These are phyloP conservation scores for Picea mariana DNA, from an alignment of 83 land plant species.

Conservation along the genomic window DNA sequence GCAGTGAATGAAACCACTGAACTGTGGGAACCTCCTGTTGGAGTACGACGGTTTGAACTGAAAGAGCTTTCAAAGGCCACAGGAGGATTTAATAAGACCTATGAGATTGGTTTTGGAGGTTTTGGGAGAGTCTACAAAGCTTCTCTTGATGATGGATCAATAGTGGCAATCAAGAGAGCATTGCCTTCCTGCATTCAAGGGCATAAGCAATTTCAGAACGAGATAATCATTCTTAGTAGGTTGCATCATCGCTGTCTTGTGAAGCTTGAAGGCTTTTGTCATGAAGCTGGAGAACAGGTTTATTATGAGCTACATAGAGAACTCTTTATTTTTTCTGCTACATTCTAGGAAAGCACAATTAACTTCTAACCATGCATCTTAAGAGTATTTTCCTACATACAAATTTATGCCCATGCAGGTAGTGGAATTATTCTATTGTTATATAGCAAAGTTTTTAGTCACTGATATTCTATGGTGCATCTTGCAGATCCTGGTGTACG, in stretches of 20 bases:
- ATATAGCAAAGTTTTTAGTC: not conserved
- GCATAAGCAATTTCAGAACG: conserved; percentile 13
- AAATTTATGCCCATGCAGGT: not conserved
- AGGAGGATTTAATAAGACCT: conserved; percentile 16
- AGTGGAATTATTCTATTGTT: not conserved
- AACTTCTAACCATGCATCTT: not conserved
- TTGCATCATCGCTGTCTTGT: conserved; percentile 23
- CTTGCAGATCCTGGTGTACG: conserved; percentile 18
- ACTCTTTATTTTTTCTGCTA: not conserved
- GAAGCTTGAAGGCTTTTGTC: conserved; percentile 18
- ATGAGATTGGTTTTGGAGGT: conserved; percentile 19
- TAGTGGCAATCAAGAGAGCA: conserved; percentile 18
- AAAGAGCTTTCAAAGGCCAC: conserved; percentile 18
- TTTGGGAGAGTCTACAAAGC: conserved; percentile 28
- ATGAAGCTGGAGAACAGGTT: conserved; percentile 22
- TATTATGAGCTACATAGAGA: not conserved
- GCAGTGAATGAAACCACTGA: conserved; percentile 5
- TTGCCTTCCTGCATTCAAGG: not conserved
- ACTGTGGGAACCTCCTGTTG: not conserved
- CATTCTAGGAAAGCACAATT: not conserved
- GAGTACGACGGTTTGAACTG: conserved; percentile 3
- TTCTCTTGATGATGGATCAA: conserved; percentile 21
- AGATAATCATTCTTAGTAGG: conserved; percentile 19
- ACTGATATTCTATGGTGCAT: conserved; percentile 5
- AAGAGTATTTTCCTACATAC: not conserved